Conservation (phyloP, 495 filamentous ascomycete genomes). For the Coniosporium apollinis region DNA sequence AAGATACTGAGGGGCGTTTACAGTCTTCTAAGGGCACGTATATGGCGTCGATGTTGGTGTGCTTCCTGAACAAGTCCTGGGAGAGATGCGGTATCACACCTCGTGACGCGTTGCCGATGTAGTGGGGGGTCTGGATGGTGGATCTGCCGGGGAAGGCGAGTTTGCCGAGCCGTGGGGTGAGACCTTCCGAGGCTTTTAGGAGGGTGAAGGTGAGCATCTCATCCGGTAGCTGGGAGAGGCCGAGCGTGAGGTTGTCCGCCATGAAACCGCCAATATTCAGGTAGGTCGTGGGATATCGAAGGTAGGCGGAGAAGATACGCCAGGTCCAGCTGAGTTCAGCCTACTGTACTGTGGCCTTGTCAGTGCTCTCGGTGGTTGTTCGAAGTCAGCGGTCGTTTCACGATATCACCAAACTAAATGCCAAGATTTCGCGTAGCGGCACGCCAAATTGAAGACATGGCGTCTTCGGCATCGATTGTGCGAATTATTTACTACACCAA, state of each 20-base stretch:
- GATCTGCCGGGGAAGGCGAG: conserved; percentile 42
- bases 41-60: conserved; percentile 46
- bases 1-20: conserved; percentile 29
- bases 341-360: no score
- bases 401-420: no score
- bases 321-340: no score
- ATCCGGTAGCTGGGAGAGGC: conserved; percentile 5
- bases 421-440: no score
- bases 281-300: no score
- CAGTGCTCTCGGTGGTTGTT: no score
- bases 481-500: no score
- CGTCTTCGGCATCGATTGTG: no score
- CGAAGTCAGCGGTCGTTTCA: no score
- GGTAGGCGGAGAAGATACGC: no score
- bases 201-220: conserved; percentile 26
- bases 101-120: conserved; percentile 60
- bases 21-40: conserved; percentile 89
- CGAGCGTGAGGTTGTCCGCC: conserved; percentile 2
- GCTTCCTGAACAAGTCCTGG: conserved; percentile 58
- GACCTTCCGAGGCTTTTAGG: conserved; percentile 11
- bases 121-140: conserved; percentile 62
- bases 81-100: conserved; percentile 75
- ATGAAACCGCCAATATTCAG: no score
- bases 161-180: conserved; percentile 34
- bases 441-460: no score